Evolutionary conservation across 768 basidiomycete genomes (phyloP).

Genomic region (Xerocomus spinulosus): DNA sequence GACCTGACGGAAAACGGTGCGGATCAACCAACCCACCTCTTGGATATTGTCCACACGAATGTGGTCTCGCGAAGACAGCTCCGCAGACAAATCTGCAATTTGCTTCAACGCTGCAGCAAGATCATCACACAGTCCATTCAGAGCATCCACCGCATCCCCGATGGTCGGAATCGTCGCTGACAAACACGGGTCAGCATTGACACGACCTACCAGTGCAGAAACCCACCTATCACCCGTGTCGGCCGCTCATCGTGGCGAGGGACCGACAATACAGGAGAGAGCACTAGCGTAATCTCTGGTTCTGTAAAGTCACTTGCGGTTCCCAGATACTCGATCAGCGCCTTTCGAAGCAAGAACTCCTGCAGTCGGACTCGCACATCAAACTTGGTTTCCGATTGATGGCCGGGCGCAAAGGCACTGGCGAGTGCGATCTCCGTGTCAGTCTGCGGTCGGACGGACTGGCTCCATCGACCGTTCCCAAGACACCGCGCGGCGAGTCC

Average conservation of each 20-base stretch:
- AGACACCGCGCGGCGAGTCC: slow-evolving; percentile 70
- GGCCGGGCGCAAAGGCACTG: slow-evolving; percentile 50
- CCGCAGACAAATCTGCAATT: slow-evolving; percentile 62
- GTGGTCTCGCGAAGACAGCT: slow-evolving; percentile 68
- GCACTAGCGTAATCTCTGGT: slow-evolving; percentile 64
- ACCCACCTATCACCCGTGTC: slow-evolving; percentile 54
- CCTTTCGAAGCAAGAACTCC: slow-evolving; percentile 56
- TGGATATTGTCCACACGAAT: slow-evolving; percentile 66
- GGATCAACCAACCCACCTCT: slow-evolving; percentile 47
- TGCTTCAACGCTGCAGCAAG: slow-evolving; percentile 60
- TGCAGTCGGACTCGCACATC: slow-evolving; percentile 51
- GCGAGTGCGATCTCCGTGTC: slow-evolving; percentile 61
- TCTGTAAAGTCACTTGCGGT: slow-evolving; percentile 75
- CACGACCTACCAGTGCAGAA: neutral
- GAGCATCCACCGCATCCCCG: slow-evolving; percentile 65
- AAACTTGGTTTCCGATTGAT: slow-evolving; percentile 53
- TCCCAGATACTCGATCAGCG: slow-evolving; percentile 63
- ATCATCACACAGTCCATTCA: slow-evolving; percentile 58
- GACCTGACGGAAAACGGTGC: neutral
- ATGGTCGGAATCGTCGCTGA: slow-evolving; percentile 73
- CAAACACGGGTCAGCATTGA: neutral
- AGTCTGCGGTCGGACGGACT: slow-evolving; percentile 55
- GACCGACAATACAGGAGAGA: slow-evolving; percentile 61
- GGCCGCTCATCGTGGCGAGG: slow-evolving; percentile 55
- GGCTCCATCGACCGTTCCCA: slow-evolving; percentile 52